Conservation (phyloP, 2,329 filamentous ascomycete genomes). For the Paecilomyces sp. region DNA sequence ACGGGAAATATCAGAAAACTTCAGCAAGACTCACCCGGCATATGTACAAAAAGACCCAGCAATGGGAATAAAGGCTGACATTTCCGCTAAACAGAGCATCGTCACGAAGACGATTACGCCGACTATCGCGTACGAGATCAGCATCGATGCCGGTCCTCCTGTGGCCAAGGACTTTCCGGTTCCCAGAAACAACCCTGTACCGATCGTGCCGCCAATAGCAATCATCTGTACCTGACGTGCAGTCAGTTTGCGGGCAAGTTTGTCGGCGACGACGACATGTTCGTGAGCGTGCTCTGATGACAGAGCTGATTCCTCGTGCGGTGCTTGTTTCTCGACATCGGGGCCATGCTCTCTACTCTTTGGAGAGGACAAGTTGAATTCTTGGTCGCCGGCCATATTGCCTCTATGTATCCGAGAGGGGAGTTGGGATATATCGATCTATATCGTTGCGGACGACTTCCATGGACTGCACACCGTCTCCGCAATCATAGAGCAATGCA, state of each 20-base stretch:
- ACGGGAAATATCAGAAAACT: neutral
- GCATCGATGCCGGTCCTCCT: slow-evolving; percentile 53
- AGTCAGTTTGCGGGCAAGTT: slow-evolving; percentile 49
- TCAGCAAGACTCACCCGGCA: slow-evolving; percentile 36
- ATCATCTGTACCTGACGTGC: slow-evolving; percentile 51
- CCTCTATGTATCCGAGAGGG: neutral
- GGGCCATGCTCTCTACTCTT: neutral
- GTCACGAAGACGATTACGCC: slow-evolving; percentile 51
- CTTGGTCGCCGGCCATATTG: neutral
- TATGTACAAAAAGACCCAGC: slow-evolving; percentile 51
- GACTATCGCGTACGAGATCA: slow-evolving; percentile 52
- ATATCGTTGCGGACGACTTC: neutral
- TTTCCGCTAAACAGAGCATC: slow-evolving; percentile 43
- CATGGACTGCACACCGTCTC: too few species aligned
- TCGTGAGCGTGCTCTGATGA: neutral
- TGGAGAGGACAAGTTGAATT: neutral
- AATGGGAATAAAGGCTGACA: slow-evolving; percentile 52
- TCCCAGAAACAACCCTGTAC: slow-evolving; percentile 55
- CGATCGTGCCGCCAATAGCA: slow-evolving; percentile 43
- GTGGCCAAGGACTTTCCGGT: slow-evolving; percentile 54
- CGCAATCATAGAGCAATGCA: neutral
- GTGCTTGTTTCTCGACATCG: neutral
- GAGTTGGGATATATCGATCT: neutral
- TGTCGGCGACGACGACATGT: slow-evolving; percentile 33
- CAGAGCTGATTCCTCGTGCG: neutral